A percentile compares a stretch with the other conserved stretches of the same genome.
phyloP scores from a whole-genome alignment of 2,329 filamentous ascomycete genomes.

The Elsinoe australis region DNA sequence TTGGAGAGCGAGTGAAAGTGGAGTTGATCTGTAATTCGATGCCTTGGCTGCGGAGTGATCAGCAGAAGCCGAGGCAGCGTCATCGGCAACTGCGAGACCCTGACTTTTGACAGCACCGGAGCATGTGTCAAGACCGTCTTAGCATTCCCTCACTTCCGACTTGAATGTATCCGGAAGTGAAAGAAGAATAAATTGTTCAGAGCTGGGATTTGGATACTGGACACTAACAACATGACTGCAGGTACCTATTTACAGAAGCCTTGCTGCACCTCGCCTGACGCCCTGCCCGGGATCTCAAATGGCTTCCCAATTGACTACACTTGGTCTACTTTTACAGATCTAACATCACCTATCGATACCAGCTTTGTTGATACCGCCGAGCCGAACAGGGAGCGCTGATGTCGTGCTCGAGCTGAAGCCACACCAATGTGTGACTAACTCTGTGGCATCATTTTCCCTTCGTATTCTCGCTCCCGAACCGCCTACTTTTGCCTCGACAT shows the following conservation, averaged over 20 bases:
- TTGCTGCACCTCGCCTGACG: not conserved
- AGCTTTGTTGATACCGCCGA: too few relatives aligned
- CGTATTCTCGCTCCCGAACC: too few relatives aligned
- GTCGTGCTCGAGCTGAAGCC: too few relatives aligned
- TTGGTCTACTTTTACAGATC: too few relatives aligned
- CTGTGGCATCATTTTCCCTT: too few relatives aligned
- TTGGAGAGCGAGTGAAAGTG: not conserved
- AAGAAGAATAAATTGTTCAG: not conserved
- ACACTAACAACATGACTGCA: not conserved
- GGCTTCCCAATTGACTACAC: too few relatives aligned
- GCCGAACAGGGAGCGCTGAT: too few relatives aligned
- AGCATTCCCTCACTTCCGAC: not conserved
- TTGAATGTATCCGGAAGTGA: not conserved
- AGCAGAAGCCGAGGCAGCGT: conserved; percentile 15
- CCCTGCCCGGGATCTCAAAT: not conserved
- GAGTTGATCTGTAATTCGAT: conserved; percentile 14
- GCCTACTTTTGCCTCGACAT: not conserved
- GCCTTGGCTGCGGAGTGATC: conserved; percentile 14
- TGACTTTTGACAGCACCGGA: not conserved
- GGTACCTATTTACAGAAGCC: not conserved
- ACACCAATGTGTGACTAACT: too few relatives aligned
- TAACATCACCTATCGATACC: too few relatives aligned
- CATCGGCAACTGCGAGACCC: conserved; percentile 8
- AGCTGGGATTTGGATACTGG: not conserved
- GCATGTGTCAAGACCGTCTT: not conserved